These are phyloP conservation scores for Boletus bicolor DNA, from an alignment of 768 basidiomycete species.

Conservation along the genomic window DNA sequence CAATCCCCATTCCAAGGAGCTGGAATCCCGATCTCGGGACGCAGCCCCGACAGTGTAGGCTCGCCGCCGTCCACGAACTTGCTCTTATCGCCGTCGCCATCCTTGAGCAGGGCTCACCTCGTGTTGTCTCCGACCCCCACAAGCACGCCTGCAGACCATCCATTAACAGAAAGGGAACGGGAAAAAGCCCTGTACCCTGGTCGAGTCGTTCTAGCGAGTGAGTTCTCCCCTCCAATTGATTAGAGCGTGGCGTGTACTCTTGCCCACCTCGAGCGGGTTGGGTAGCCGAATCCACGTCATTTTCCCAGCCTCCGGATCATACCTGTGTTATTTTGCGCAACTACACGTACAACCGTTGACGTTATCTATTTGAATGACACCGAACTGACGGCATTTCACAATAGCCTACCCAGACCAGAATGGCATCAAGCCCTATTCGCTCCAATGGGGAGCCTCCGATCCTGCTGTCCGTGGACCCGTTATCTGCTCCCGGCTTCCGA, in stretches of 20 bases:
- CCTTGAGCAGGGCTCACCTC: slow-evolving; percentile 24
- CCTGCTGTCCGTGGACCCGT: slow-evolving; percentile 76
- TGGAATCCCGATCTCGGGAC: slow-evolving; percentile 28
- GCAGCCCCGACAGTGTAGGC: slow-evolving; percentile 8
- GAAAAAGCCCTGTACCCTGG: slow-evolving; percentile 79
- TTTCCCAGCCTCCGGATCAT: slow-evolving; percentile 12
- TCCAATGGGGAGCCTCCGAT: slow-evolving; percentile 77
- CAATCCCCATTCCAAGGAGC: slow-evolving; percentile 25
- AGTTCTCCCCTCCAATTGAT: slow-evolving; percentile 29
- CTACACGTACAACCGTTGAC: slow-evolving; percentile 4
- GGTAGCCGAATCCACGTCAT: neutral
- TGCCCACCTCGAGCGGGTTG: neutral
- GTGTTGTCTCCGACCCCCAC: slow-evolving; percentile 27
- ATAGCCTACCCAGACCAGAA: slow-evolving; percentile 88
- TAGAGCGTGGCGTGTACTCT: neutral
- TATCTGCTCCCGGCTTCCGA: slow-evolving; percentile 81
- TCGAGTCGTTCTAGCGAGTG: slow-evolving; percentile 81
- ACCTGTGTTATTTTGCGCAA: slow-evolving; percentile 2
- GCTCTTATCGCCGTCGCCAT: slow-evolving; percentile 30
- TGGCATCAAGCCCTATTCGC: slow-evolving; percentile 74
- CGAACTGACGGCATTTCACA: slow-evolving; percentile 8
- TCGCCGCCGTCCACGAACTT: slow-evolving; percentile 25
- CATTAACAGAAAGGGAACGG: slow-evolving; percentile 53
- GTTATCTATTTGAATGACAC: slow-evolving; percentile 2
- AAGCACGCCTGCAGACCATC: slow-evolving; percentile 17